These are phyloP conservation scores for Cyclaneusma minus DNA, from an alignment of 2,329 filamentous ascomycete genomes.

Conservation along the genomic window DNA sequence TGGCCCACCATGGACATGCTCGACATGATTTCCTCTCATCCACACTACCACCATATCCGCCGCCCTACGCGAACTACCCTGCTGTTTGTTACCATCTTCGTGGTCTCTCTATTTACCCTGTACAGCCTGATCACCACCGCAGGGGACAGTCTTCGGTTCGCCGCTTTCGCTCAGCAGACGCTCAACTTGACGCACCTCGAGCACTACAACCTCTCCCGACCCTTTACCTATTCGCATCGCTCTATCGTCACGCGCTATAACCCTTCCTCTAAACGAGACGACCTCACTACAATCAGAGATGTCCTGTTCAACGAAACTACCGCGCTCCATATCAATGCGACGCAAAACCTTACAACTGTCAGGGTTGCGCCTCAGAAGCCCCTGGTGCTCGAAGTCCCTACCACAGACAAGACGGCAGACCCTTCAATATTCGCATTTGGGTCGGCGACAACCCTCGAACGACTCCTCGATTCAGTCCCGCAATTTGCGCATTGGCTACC, in stretches of 20 bases:
- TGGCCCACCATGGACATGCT: no score
- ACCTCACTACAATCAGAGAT: constrained; percentile 7
- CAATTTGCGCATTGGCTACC: constrained; percentile 17
- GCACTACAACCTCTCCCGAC: constrained; percentile 5
- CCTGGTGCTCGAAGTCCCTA: constrained; percentile 8
- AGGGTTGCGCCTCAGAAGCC: constrained; percentile 2
- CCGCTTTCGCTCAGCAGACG: no score
- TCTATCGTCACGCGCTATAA: constrained; percentile 5
- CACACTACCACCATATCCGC: no score
- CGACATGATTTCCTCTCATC: no score
- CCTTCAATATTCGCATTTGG: constrained; percentile 13
- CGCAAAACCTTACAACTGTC: constrained; percentile 3
- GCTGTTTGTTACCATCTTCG: no score
- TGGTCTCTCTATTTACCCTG: no score
- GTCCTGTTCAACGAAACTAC: constrained; percentile 4
- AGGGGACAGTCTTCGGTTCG: no score
- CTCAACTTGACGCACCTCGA: no score
- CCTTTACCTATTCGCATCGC: constrained; percentile 9
- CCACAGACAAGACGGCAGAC: constrained; percentile 6
- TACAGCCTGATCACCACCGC: no score
- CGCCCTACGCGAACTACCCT: no score
- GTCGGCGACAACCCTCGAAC: constrained; percentile 15
- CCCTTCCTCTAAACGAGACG: constrained; percentile 3
- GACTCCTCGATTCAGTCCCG: constrained; percentile 15
- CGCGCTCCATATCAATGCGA: constrained; percentile 1